Conservation (phyloP, 495 filamentous ascomycete genomes). For the Corynascus novoguineensis region DNA sequence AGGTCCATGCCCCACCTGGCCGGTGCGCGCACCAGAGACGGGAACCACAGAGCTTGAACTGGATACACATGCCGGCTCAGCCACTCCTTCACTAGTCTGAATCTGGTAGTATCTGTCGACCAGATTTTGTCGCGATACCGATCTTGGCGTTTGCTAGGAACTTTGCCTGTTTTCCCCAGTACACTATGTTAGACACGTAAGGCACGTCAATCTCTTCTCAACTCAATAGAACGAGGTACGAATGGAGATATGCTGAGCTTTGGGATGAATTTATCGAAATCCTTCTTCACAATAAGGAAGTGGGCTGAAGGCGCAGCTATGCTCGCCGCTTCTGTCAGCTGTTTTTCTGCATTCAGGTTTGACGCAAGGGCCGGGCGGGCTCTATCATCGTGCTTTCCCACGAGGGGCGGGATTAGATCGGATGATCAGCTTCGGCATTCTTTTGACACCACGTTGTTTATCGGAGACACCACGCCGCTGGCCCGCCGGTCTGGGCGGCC, state of each 20-base stretch:
- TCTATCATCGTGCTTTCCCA: background rate
- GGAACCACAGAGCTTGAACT: too few relatives aligned
- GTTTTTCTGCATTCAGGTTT: background rate
- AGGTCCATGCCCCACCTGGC: slow-evolving; percentile 6
- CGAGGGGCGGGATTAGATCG: background rate
- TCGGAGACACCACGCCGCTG: slow-evolving; percentile 1
- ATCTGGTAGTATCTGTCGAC: slow-evolving; percentile 20
- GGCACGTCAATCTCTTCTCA: too few relatives aligned
- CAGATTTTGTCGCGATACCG: slow-evolving; percentile 14
- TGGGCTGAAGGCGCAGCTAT: too few relatives aligned
- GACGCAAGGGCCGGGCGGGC: background rate
- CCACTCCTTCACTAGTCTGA: slow-evolving; percentile 25
- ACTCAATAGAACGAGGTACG: too few relatives aligned
- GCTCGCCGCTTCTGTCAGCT: background rate
- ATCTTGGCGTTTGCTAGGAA: slow-evolving; percentile 14
- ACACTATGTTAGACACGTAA: too few relatives aligned
- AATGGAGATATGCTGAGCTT: too few relatives aligned
- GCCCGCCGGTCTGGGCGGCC: background rate
- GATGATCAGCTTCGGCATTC: too few relatives aligned
- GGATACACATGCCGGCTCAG: slow-evolving; percentile 23
- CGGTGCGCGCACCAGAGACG: too few relatives aligned
- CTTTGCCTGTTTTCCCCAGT: slow-evolving; percentile 5
- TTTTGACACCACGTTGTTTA: background rate
- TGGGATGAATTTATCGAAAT: too few relatives aligned
- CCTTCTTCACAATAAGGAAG: too few relatives aligned